Base-by-base conservation (phyloP, 1,139 yeast species). In the Candida tropicalis region DNA sequence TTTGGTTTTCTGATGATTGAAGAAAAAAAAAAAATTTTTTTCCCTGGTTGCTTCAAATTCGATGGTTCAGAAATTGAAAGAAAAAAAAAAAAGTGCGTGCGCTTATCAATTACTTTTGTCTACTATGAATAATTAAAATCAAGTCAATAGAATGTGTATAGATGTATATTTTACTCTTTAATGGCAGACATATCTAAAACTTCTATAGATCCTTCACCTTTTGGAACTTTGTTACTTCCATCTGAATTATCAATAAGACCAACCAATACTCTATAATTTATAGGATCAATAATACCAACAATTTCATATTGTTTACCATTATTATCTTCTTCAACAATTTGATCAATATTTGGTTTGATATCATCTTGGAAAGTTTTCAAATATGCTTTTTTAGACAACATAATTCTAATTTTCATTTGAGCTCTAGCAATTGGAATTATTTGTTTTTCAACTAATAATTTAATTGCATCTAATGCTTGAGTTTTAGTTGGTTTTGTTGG, bases 401-500 rank as follows among this genome's bases (percentile, higher is more conserved):
- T 64, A 11, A 87, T 70, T 53, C 84, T 81, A 23, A 93, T 77
- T 65, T 89, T 84, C 99, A 93, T 93, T 56, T 87, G 86, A 0
- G 99, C 98, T 53, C 99, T 77, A 0, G 90, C 95, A 49, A 93
- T 91, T 9, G 99, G 98, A 33, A 93, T 84, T 36, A 90, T 70
- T 61, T 93, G 98, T 54, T 80, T 79, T 29, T 82, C 79, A 7
- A 87, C 84, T 41, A 93, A 70, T 42, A 86, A 62, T 58, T 82
- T 87, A 53, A 95, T 91, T 4, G 96, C 97, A 47, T 93, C 98
- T 42, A 95, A 68, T 0, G 98, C 98, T 61, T 90, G 97, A 8
- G 80, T 73, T 63, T 93, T 93, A 27, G 97, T 87, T 2, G 89
- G 77, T 55, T 86, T 87, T 42, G 82, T 81, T n/a, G 91, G 79